Conservation (phyloP, 495 filamentous ascomycete genomes). For the Hypoxylon cercidicola region DNA sequence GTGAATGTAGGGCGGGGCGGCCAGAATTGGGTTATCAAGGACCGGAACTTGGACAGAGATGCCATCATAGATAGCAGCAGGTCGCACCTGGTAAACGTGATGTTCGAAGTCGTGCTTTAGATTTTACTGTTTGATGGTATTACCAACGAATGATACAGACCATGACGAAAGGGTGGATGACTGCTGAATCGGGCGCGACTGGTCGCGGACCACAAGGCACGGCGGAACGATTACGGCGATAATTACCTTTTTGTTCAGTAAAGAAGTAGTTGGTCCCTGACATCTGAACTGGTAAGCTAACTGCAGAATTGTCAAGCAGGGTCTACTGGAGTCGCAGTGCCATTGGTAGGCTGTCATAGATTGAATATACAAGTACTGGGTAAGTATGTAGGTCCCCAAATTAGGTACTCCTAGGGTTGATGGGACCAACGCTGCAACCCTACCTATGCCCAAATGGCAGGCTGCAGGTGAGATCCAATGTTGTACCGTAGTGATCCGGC, state of each 20-base stretch:
- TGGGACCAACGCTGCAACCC: no score
- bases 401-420: no score
- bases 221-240: not conserved
- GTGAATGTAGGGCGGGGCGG: conserved; percentile 36
- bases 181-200: not conserved
- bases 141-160: not conserved
- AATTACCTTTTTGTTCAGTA: not conserved
- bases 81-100: not conserved
- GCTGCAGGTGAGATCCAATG: no score
- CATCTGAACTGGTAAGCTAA: not conserved
- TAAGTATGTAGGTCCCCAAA: not conserved
- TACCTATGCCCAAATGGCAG: no score
- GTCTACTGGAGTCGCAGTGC: no score
- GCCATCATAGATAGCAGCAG: not conserved
- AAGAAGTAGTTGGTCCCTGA: not conserved
- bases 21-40: conserved; percentile 40
- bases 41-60: not conserved
- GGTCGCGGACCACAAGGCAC: not conserved
- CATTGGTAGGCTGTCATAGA: no score
- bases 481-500: no score
- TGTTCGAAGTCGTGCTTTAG: not conserved
- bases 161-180: no score
- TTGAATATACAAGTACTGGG: not conserved
- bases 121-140: not conserved
- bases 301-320: not conserved